Conservation (phyloP, 2,329 filamentous ascomycete species). For the Curvularia spicifera region DNA sequence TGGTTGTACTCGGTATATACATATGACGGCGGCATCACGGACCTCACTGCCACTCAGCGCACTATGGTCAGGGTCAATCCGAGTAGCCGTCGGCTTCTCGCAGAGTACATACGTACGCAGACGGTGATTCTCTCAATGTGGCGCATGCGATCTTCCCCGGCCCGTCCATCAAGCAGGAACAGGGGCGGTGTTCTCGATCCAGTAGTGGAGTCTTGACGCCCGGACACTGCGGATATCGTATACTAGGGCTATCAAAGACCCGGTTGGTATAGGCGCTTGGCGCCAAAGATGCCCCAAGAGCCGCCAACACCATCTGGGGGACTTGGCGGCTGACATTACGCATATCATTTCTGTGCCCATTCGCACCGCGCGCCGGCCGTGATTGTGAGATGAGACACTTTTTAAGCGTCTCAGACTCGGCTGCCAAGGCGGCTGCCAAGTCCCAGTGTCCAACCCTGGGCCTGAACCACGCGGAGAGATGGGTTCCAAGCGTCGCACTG, state of each 20-base stretch:
- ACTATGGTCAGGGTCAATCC: not conserved
- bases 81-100: not conserved
- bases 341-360: slow-evolving; percentile 9
- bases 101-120: not conserved
- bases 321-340: slow-evolving; percentile 27
- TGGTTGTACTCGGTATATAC: not conserved
- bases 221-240: slow-evolving; percentile 11
- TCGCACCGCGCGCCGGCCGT: slow-evolving; percentile 7
- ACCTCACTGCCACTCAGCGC: too few species aligned
- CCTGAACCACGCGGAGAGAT: slow-evolving; percentile 9
- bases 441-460: slow-evolving; percentile 5
- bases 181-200: not conserved
- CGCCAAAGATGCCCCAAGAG: slow-evolving; percentile 17
- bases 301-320: slow-evolving; percentile 15
- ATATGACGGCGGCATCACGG: not conserved
- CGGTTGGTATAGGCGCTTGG: slow-evolving; percentile 5
- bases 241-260: not conserved
- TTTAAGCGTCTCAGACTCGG: slow-evolving; percentile 2
- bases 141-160: slow-evolving; percentile 5
- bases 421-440: slow-evolving; percentile 5
- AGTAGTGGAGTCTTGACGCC: slow-evolving; percentile 1
- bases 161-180: slow-evolving; percentile 4
- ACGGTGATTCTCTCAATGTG: not conserved
- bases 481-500: slow-evolving; percentile 28
- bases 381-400: slow-evolving; percentile 19